Percentiles rank a stretch among this genome's conserved stretches.
Conservation (phyloP, 2,329 filamentous ascomycete genomes). For the Colletotrichum brevisporum region DNA sequence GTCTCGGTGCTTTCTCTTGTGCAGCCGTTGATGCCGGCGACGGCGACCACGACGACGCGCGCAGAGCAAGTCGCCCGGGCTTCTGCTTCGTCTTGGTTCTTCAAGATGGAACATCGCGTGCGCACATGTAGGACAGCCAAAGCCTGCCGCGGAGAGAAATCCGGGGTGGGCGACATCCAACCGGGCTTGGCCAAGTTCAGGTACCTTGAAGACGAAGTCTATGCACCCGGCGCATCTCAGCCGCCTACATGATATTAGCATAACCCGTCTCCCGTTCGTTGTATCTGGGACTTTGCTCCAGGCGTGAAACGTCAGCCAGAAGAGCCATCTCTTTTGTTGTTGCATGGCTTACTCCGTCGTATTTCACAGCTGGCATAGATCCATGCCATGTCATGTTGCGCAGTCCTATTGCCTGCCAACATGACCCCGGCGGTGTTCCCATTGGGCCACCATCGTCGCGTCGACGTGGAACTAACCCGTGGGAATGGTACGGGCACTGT, state of each 20-base stretch:
- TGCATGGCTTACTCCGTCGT: not conserved
- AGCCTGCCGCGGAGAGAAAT: slow-evolving; percentile 21
- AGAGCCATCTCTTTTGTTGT: slow-evolving; percentile 11
- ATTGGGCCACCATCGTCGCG: slow-evolving; percentile 30
- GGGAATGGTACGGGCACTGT: slow-evolving; percentile 19
- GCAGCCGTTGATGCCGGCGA: no score
- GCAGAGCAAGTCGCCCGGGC: no score
- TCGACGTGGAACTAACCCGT: slow-evolving; percentile 31
- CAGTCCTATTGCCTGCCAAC: slow-evolving; percentile 3
- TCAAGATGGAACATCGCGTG: not conserved
- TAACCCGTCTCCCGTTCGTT: not conserved
- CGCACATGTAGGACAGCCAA: slow-evolving; percentile 10
- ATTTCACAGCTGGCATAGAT: slow-evolving; percentile 11
- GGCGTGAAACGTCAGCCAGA: slow-evolving; percentile 12
- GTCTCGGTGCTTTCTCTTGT: no score
- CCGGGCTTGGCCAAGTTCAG: no score
- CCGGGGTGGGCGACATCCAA: slow-evolving; percentile 27
- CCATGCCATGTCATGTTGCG: slow-evolving; percentile 23
- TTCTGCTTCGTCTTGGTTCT: slow-evolving; percentile 21
- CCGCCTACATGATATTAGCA: not conserved
- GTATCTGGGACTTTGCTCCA: not conserved
- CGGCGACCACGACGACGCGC: no score
- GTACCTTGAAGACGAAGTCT: no score
- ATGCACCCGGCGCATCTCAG: not conserved
- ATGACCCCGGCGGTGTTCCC: slow-evolving; percentile 25